Evolutionary conservation across 805 yeast species (phyloP).

Genomic region (Saccharomycopsis fodiens): DNA sequence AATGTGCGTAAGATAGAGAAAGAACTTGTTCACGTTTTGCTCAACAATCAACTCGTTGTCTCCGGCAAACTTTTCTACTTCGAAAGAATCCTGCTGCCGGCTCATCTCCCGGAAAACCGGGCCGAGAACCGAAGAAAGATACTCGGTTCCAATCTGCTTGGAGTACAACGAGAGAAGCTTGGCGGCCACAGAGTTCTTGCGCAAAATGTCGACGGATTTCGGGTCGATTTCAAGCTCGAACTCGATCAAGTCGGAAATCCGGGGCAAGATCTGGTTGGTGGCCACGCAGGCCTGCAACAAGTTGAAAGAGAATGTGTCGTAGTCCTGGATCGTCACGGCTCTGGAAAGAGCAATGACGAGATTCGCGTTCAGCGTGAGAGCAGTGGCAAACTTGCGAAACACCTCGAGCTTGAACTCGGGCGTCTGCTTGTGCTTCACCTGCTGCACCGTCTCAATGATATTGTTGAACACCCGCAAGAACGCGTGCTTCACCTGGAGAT

Average conservation of each 20-base stretch:
- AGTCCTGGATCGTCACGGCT: constrained; percentile 7
- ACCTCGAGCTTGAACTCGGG: constrained; percentile 25
- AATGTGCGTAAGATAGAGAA: constrained; percentile 46
- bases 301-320: constrained; percentile 10
- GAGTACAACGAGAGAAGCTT: constrained; percentile 71
- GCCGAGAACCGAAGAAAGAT: constrained; percentile 43
- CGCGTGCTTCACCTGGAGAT: constrained; percentile 56
- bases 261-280: constrained; percentile 8
- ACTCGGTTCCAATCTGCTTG: constrained; percentile 52
- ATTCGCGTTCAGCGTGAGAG: constrained; percentile 32
- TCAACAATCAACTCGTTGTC: constrained; percentile 15
- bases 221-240: constrained; percentile 20
- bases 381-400: constrained; percentile 25
- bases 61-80: constrained; percentile 50
- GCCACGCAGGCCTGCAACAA: constrained; percentile 11
- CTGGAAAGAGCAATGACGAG: constrained; percentile 35
- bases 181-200: constrained; percentile 79
- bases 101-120: constrained; percentile 52
- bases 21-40: constrained; percentile 37
- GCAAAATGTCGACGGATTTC: constrained; percentile 42
- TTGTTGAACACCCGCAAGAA: constrained; percentile 73
- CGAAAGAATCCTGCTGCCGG: constrained; percentile 46
- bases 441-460: constrained; percentile 36
- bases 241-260: constrained; percentile 18
- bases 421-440: constrained; percentile 20